Conservation (phyloP, 352 stramenopile genomes). For the Phytophthora rubi region DNA sequence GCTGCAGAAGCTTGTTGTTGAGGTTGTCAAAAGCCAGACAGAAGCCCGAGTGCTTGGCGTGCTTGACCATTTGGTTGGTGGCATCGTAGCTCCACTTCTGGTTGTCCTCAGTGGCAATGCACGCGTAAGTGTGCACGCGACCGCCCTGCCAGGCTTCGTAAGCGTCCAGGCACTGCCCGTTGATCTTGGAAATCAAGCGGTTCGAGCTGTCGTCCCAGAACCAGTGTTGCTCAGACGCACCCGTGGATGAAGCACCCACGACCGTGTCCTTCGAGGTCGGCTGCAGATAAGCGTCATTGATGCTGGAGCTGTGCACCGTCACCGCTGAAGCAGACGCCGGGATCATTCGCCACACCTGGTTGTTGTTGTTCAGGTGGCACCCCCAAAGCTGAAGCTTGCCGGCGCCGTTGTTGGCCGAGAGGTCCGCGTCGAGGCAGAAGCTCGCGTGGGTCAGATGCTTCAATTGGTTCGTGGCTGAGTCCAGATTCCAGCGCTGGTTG, state of each 20-base stretch:
- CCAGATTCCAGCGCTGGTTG: constrained; percentile 56
- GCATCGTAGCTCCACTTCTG: constrained; percentile 67
- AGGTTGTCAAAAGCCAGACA: constrained; percentile 60
- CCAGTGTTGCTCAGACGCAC: constrained; percentile 45
- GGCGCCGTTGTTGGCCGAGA: constrained; percentile 35
- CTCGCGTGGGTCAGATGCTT: constrained; percentile 49
- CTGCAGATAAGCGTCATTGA: constrained; percentile 37
- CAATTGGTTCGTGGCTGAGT: constrained; percentile 49
- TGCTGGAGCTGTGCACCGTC: constrained; percentile 35
- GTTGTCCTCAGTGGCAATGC: constrained; percentile 58
- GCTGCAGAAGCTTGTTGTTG: constrained; percentile 49
- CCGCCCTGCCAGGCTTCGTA: constrained; percentile 64
- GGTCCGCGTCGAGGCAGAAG: constrained; percentile 71
- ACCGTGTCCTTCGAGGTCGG: constrained; percentile 43
- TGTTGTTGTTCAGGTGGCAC: constrained; percentile 66
- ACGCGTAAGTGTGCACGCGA: constrained; percentile 64
- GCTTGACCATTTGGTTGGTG: constrained; percentile 46
- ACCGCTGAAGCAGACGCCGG: constrained; percentile 38
- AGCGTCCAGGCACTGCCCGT: constrained; percentile 62
- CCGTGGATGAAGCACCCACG: constrained; percentile 25
- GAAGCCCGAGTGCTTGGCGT: constrained; percentile 55
- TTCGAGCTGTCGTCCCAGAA: constrained; percentile 55
- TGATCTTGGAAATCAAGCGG: constrained; percentile 48
- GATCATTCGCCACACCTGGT: constrained; percentile 57
- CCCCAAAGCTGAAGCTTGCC: constrained; percentile 52